Conservation (phyloP, 164 flowering plant genomes). For the Hamamelis virginiana region DNA sequence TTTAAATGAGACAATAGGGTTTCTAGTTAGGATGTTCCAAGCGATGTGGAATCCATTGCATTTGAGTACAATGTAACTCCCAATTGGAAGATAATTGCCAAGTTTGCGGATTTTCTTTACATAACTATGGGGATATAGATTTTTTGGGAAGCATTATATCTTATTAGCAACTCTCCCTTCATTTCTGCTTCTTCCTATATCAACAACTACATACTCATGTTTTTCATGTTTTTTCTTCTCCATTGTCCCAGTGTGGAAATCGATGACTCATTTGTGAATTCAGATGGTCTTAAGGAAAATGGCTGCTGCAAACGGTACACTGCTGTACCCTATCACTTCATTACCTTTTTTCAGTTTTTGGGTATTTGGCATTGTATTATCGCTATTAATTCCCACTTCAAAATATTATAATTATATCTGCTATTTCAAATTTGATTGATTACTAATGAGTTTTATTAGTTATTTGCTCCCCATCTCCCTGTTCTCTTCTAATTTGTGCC, state of each 20-base stretch:
- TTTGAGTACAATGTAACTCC: too few relatives aligned
- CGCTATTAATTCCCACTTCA: too few relatives aligned
- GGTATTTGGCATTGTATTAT: too few relatives aligned
- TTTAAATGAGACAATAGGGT: too few relatives aligned
- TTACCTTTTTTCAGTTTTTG: neutral
- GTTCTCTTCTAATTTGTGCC: neutral
- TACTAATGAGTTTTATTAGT: neutral
- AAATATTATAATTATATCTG: neutral
- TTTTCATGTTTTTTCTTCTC: neutral
- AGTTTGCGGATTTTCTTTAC: too few relatives aligned
- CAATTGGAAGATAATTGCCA: too few relatives aligned
- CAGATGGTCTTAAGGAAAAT: constrained; percentile 41
- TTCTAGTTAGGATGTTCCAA: neutral
- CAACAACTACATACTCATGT: neutral
- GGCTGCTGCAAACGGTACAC: constrained; percentile 58
- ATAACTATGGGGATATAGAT: neutral
- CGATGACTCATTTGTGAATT: constrained; percentile 41
- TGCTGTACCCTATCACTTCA: neutral
- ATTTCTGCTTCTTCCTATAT: neutral
- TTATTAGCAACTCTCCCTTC: neutral
- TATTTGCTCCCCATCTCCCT: neutral
- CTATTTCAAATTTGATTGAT: neutral
- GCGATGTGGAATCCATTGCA: neutral
- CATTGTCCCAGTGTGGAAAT: constrained; percentile 41
- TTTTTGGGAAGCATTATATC: neutral